phyloP scores from a whole-genome alignment of 208 protist species.

The Leishmania gerbilli region DNA sequence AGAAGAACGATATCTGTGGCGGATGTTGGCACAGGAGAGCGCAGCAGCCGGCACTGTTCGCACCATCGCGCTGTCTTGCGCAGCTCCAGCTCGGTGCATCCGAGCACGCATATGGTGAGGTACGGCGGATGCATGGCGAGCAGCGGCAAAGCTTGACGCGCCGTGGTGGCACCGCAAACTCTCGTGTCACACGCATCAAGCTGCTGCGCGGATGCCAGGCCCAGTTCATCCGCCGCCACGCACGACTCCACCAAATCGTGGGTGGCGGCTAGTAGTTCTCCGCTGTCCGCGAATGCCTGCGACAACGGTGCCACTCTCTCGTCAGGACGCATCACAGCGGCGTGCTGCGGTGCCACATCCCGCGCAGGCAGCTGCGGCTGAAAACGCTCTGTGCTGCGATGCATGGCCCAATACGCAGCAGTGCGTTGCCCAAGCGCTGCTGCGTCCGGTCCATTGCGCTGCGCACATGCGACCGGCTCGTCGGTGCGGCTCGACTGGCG shows the following conservation, averaged over 20 bases:
- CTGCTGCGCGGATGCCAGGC: neutral
- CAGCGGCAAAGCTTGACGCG: slow-evolving; percentile 12
- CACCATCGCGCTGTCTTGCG: slow-evolving; percentile 30
- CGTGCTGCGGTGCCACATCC: neutral
- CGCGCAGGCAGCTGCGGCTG: neutral
- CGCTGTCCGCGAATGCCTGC: neutral
- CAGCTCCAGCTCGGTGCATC: slow-evolving; percentile 50
- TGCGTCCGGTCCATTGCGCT: neutral
- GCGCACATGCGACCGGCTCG: neutral
- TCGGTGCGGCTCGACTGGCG: neutral
- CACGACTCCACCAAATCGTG: slow-evolving; percentile 33
- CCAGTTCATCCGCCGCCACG: neutral
- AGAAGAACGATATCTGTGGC: slow-evolving; percentile 74
- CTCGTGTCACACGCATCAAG: neutral
- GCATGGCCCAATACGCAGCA: slow-evolving; percentile 14
- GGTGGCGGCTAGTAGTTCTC: neutral
- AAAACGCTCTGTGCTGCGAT: neutral
- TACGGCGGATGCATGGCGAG: slow-evolving; percentile 42
- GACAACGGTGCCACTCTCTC: neutral
- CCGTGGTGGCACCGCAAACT: neutral
- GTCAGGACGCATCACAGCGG: neutral
- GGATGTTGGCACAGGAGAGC: slow-evolving; percentile 48
- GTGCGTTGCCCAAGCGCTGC: neutral
- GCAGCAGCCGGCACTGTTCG: slow-evolving; percentile 61
- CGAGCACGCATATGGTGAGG: slow-evolving; percentile 51